Conservation (phyloP, 2,329 filamentous ascomycete species). For the Penicillium italicum region DNA sequence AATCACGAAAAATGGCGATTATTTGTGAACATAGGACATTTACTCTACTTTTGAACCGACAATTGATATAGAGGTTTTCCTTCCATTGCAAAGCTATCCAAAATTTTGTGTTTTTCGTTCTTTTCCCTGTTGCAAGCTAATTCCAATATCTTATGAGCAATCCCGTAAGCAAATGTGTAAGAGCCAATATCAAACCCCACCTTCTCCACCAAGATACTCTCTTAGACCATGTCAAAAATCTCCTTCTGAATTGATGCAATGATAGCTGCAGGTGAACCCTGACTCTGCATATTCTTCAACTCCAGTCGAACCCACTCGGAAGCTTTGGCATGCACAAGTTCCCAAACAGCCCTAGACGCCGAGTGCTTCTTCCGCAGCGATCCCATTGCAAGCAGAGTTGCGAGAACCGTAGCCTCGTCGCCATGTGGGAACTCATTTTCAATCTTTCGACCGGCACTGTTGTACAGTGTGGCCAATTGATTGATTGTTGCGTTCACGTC, state of each 20-base stretch:
- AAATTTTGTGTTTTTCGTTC: not conserved
- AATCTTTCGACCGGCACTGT: not conserved
- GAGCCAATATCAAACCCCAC: not conserved
- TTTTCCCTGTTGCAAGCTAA: not conserved
- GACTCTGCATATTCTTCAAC: not conserved
- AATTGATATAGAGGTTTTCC: not conserved
- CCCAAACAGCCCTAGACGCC: conserved; percentile 10
- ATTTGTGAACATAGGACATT: not conserved
- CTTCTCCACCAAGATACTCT: not conserved
- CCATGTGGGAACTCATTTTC: not conserved
- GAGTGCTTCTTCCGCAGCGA: conserved; percentile 6
- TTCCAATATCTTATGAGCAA: not conserved
- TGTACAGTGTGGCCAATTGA: not conserved
- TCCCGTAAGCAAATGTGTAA: not conserved
- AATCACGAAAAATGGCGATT: too few species aligned
- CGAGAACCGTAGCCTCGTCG: not conserved
- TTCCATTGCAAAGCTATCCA: not conserved
- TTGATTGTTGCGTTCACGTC: not conserved
- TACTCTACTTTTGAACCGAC: not conserved
- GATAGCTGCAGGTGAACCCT: not conserved
- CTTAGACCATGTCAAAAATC: not conserved
- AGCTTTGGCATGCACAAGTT: conserved; percentile 18
- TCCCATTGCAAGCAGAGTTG: conserved; percentile 16
- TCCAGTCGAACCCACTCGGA: conserved; percentile 9
- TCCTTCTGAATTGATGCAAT: not conserved